Base-by-base conservation (phyloP, 2,329 filamentous ascomycete genomes). In the Ustulina deusta region DNA sequence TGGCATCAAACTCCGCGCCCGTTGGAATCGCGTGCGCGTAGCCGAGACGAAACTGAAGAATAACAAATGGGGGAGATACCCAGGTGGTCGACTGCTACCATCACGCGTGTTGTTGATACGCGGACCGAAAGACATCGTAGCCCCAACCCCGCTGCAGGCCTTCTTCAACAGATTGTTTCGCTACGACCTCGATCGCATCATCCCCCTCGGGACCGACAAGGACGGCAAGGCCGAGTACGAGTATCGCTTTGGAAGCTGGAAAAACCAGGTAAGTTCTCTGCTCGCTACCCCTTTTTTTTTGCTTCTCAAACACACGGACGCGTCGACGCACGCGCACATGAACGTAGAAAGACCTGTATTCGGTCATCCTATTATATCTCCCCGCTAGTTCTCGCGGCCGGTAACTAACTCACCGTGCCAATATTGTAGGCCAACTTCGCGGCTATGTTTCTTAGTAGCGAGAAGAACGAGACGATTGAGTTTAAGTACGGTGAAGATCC, bases 191-290 rank as follows among this genome's bases (percentile, higher is more conserved):
- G 66, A 69, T 38, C 59, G 66, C 27, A 27, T 66, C 25, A 32
- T 66, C 32, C 29, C 38, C 20, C 66, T 25, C 36, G 66, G 62
- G 1, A 36, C 29, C 1, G 29, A 36, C 29, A 29, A 52, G 15
- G 38, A 36, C 25, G 63, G 57, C 5, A 6, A 7, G 22, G 54
- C 2, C 2, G 48, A 61, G 27, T 64, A 63, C 42, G 60, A 66
- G 27, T 69, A 64, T 32, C 68, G 57, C 22, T 67, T 69, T 38
- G 56, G 32, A 15, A 49, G 58, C 36, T 69, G 63, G 62, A 46
- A 54, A 29, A 56, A 49, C 52, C 63, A 66, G 51, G 63, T 61
- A 57, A 32, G 54, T 25, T n/a, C n/a, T n/a, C n/a, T 17, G 20
- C 9, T 36, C 15, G 1, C 10, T 6, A 2, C 3, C 25, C 34